Evolutionary conservation across 139 green algal species (phyloP).

Genomic region (Volvox africanus): DNA sequence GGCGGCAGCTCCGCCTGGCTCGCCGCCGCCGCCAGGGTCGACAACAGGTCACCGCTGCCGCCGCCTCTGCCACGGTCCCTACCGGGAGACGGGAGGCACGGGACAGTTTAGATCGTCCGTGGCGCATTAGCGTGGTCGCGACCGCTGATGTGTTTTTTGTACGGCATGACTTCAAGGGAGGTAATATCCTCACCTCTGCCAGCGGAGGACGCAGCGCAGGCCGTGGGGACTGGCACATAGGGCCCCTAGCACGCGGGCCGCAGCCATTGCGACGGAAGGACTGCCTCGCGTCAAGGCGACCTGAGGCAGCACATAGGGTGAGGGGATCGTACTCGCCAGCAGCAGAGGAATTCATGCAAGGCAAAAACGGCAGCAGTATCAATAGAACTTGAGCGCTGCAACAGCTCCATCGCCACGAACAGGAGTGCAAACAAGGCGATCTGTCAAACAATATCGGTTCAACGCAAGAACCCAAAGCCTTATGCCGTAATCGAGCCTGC

Average conservation of each 20-base stretch:
- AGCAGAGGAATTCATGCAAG: no score
- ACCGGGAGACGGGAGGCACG: not conserved
- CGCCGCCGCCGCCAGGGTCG: not conserved
- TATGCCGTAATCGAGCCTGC: no score
- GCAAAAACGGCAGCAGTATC: no score
- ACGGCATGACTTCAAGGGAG: no score
- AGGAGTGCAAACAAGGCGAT: no score
- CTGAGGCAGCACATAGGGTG: not conserved
- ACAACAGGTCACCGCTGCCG: slow-evolving; percentile 9
- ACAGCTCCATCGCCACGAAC: no score
- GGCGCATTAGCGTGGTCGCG: no score
- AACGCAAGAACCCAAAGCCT: no score
- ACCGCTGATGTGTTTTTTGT: no score
- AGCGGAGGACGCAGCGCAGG: slow-evolving; percentile 29
- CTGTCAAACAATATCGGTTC: no score
- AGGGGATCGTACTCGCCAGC: no score
- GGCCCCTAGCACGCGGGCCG: slow-evolving; percentile 29
- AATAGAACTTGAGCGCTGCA: no score
- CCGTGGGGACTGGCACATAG: not conserved
- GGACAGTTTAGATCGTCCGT: not conserved
- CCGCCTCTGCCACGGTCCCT: not conserved
- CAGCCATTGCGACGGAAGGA: not conserved
- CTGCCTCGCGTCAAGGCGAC: slow-evolving; percentile 18
- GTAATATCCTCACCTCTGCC: slow-evolving; percentile 3
- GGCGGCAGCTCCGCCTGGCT: slow-evolving; percentile 1